phyloP scores from a whole-genome alignment of 768 basidiomycete genomes.

The Leccinum incarnatum region DNA sequence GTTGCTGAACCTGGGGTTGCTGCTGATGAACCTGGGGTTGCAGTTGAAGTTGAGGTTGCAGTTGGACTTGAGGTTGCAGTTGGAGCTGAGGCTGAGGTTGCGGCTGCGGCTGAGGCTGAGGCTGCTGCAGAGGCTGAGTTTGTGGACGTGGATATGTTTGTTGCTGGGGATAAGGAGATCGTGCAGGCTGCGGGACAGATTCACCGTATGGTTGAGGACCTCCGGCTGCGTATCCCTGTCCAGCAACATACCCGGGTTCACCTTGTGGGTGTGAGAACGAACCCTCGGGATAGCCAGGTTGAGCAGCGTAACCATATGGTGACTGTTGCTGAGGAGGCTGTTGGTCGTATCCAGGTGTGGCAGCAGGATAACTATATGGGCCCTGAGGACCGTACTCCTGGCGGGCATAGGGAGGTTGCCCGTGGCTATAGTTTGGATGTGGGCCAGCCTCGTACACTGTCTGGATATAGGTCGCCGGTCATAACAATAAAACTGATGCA shows the following conservation, averaged over 20 bases:
- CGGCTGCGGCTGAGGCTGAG: slow-evolving; percentile 23
- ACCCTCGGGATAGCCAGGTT: slow-evolving; percentile 25
- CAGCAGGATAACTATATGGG: slow-evolving; percentile 46
- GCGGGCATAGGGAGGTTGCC: slow-evolving; percentile 26
- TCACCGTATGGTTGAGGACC: slow-evolving; percentile 22
- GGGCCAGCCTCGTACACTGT: slow-evolving; percentile 52
- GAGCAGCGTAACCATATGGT: slow-evolving; percentile 24
- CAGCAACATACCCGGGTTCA: slow-evolving; percentile 22
- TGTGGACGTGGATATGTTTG: slow-evolving; percentile 32
- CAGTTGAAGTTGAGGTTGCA: slow-evolving; percentile 26
- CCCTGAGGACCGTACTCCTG: slow-evolving; percentile 37
- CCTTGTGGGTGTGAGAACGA: slow-evolving; percentile 27
- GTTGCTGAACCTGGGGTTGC: slow-evolving; percentile 30
- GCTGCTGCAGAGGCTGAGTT: slow-evolving; percentile 36
- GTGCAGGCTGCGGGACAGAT: slow-evolving; percentile 26
- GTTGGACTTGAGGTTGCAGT: slow-evolving; percentile 38
- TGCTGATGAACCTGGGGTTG: slow-evolving; percentile 32
- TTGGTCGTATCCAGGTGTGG: slow-evolving; percentile 41
- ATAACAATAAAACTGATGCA: slow-evolving; percentile 1
- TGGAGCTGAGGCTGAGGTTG: slow-evolving; percentile 29
- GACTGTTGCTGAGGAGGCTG: slow-evolving; percentile 34
- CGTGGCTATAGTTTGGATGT: slow-evolving; percentile 28
- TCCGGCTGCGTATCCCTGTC: slow-evolving; percentile 21
- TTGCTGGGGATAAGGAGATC: slow-evolving; percentile 33
- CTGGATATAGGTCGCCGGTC: slow-evolving; percentile 7